Evolutionary conservation across 768 basidiomycete species (phyloP).

Genomic region (Phaffia tasmanica): DNA sequence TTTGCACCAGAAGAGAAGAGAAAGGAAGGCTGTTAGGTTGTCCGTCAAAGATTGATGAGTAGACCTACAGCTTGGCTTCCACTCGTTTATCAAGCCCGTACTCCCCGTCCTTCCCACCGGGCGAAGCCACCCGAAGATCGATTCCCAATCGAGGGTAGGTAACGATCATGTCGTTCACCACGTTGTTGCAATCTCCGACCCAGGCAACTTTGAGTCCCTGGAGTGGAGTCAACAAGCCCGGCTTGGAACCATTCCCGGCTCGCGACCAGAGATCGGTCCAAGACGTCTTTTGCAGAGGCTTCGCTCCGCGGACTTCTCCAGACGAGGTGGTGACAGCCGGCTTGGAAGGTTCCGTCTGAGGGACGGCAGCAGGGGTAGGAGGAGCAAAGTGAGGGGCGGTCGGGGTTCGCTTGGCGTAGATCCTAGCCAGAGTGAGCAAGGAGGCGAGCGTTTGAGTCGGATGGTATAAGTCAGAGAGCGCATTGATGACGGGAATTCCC

Average conservation of each 20-base stretch:
- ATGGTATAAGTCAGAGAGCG: constrained; percentile 89
- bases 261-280: constrained; percentile 6
- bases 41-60: no score
- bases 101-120: constrained; percentile 39
- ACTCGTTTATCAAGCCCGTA: constrained; percentile 48
- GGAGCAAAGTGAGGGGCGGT: constrained; percentile 29
- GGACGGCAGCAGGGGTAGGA: constrained; percentile 24
- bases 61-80: constrained; percentile 65
- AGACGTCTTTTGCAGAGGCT: not conserved
- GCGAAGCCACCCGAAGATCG: constrained; percentile 70
- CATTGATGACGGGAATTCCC: constrained; percentile 88
- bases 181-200: constrained; percentile 88
- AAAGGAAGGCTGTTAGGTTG: not conserved
- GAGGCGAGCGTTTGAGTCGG: constrained; percentile 93
- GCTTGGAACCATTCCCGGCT: constrained; percentile 10
- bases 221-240: constrained; percentile 45
- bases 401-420: constrained; percentile 29
- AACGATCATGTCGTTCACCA: constrained; percentile 94
- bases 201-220: constrained; percentile 80
- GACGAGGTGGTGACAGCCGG: not conserved
- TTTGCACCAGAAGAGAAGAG: not conserved
- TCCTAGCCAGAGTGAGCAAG: constrained; percentile 74
- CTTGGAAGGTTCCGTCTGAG: not conserved
- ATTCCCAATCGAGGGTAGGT: constrained; percentile 85
- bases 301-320: no score